phyloP scores from a whole-genome alignment of 192 early-diverging fungal species.

The Backusella mclennaniae region DNA sequence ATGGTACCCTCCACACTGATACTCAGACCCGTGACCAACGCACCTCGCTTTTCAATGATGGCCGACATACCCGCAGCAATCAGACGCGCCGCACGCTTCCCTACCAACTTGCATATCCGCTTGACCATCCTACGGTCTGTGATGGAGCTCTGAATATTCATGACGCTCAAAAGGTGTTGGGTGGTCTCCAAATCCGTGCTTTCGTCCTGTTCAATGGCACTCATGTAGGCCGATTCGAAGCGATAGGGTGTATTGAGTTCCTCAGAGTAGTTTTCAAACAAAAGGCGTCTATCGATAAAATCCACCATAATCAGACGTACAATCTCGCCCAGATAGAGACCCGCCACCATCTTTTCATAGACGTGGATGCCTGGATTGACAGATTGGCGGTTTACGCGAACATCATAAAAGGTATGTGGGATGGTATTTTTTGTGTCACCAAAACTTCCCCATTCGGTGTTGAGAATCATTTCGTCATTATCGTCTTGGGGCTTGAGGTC shows the following conservation, averaged over 20 bases:
- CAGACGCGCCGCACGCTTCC: constrained; percentile 79
- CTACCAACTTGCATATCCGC: constrained; percentile 76
- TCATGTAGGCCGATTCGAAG: constrained; percentile 78
- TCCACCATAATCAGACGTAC: constrained; percentile 73
- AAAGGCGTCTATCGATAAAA: constrained; percentile 73
- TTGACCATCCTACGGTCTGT: constrained; percentile 80
- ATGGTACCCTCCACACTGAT: constrained; percentile 56
- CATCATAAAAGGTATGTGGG: constrained; percentile 81
- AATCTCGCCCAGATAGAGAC: constrained; percentile 92
- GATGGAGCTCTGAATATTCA: constrained; percentile 65
- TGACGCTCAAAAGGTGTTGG: constrained; percentile 70
- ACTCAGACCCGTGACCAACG: constrained; percentile 24
- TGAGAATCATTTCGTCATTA: constrained; percentile 78
- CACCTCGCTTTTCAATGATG: constrained; percentile 50
- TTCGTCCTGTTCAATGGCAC: constrained; percentile 67
- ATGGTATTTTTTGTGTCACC: constrained; percentile 75
- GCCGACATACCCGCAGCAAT: constrained; percentile 68
- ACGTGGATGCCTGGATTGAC: constrained; percentile 77
- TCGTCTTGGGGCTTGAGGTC: constrained; percentile 36
- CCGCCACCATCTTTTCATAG: constrained; percentile 94
- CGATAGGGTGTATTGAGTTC: constrained; percentile 63
- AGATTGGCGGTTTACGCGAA: constrained; percentile 72
- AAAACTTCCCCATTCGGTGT: constrained; percentile 95
- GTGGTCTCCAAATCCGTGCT: constrained; percentile 63
- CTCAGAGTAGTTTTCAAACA: constrained; percentile 63